A percentile compares a stretch with the other conserved stretches of the same genome.
Evolutionary conservation across 305 asterid species (phyloP).

Genomic region (Salvia sclarea): DNA sequence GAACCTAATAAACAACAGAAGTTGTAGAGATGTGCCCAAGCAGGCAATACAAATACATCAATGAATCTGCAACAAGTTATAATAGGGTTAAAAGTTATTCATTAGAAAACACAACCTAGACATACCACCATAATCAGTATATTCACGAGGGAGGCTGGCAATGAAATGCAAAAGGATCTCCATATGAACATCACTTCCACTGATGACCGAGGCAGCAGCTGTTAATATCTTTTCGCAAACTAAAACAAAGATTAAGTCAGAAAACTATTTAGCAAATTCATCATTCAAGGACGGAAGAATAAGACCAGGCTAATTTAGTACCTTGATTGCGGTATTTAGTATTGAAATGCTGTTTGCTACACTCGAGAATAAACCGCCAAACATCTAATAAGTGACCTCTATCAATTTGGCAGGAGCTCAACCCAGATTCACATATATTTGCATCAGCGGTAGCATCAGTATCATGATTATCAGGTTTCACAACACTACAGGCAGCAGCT

Average conservation of each 20-base stretch:
- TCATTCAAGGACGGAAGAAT: constrained; percentile 27
- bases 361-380: constrained; percentile 74
- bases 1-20: constrained; percentile 54
- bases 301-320: constrained; percentile 32
- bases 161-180: constrained; percentile 76
- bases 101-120: constrained; percentile 14
- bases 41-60: constrained; percentile 12
- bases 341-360: constrained; percentile 91
- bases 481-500: constrained; percentile 66
- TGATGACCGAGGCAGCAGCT: constrained; percentile 71
- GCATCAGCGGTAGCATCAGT: constrained; percentile 39
- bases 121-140: constrained; percentile 82
- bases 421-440: constrained; percentile 40
- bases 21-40: constrained; percentile 20
- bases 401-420: constrained; percentile 40
- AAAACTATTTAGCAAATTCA: constrained; percentile 12
- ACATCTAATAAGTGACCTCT: constrained; percentile 66
- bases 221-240: constrained; percentile 75
- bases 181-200: constrained; percentile 63
- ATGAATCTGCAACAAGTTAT: constrained; percentile 18
- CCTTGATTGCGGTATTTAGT: constrained; percentile 84
- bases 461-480: constrained; percentile 37
- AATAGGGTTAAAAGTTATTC: constrained; percentile 9
- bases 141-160: constrained; percentile 83
- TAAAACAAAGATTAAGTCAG: constrained; percentile 45